These are phyloP conservation scores for Durusdinium trenchii DNA, from an alignment of 73 alveolate species.

Conservation along the genomic window DNA sequence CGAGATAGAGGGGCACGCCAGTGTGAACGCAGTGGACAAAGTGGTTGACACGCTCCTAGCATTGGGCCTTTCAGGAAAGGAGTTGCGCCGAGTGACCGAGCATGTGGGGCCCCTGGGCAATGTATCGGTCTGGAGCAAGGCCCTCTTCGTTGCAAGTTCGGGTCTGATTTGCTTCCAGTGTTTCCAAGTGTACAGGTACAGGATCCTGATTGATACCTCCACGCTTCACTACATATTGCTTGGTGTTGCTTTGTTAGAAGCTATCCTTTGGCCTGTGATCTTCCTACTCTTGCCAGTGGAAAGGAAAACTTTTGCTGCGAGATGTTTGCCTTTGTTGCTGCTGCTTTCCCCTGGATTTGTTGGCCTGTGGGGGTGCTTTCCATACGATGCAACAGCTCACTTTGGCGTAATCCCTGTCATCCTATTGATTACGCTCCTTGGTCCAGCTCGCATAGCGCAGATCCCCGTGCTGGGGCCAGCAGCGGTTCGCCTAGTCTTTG, in stretches of 20 bases:
- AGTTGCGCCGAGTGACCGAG: conserved; percentile 16
- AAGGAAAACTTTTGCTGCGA: not conserved
- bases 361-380: conserved; percentile 19
- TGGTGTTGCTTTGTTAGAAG: not conserved
- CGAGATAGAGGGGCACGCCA: not conserved
- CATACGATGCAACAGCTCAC: conserved; percentile 28
- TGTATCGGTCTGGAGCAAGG: conserved; percentile 36
- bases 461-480: conserved; percentile 30
- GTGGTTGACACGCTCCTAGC: not conserved
- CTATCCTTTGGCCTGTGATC: conserved; percentile 35
- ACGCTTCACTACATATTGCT: not conserved
- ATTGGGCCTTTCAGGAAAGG: not conserved
- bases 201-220: not conserved
- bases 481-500: not conserved
- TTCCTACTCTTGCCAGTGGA: conserved; percentile 7
- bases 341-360: not conserved
- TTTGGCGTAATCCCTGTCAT: conserved; percentile 19
- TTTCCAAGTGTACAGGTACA: not conserved
- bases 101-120: conserved; percentile 33
- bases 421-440: not conserved
- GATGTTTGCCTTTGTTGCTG: conserved; percentile 1
- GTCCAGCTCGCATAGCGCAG: conserved; percentile 1
- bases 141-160: not conserved
- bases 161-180: conserved; percentile 17
- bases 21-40: not conserved